phyloP scores from a whole-genome alignment of 345 rosid species.

The Eucalyptus cladocalyx region DNA sequence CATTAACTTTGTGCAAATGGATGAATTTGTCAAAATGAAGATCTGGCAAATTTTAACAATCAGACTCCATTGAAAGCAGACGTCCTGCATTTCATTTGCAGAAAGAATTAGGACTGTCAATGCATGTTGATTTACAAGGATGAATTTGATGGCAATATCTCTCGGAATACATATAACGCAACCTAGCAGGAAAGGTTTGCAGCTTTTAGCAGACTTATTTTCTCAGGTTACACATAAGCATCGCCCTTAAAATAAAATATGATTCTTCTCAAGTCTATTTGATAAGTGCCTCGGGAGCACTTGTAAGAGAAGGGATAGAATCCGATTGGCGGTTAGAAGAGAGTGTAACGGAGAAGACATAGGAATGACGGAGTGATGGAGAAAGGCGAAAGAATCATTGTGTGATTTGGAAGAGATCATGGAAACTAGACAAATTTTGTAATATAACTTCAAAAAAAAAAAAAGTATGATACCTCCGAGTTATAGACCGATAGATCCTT shows the following conservation, averaged over 20 bases:
- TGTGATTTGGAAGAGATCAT: not conserved
- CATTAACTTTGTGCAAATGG: not conserved
- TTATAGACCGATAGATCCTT: not conserved
- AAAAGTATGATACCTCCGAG: not conserved
- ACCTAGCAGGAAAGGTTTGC: not conserved
- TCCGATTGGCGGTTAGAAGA: not conserved
- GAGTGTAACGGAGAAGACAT: not conserved
- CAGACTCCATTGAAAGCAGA: not conserved
- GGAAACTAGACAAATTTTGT: not conserved
- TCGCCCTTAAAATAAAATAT: not conserved
- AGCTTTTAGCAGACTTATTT: not conserved
- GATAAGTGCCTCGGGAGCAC: not conserved
- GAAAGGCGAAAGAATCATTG: not conserved
- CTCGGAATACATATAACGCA: not conserved
- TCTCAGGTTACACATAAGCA: not conserved
- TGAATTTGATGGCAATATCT: not conserved
- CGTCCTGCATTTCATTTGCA: not conserved
- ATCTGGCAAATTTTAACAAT: not conserved
- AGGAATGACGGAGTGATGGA: not conserved
- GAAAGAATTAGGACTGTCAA: not conserved
- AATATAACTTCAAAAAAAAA: not conserved
- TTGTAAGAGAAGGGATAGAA: not conserved
- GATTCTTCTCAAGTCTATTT: not conserved
- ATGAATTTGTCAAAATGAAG: not conserved
- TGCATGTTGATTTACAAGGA: not conserved